Percentiles rank a stretch among this genome's conserved stretches.
Evolutionary conservation across 495 filamentous ascomycete species (phyloP).

Genomic region (Chaetomium cochliodes): DNA sequence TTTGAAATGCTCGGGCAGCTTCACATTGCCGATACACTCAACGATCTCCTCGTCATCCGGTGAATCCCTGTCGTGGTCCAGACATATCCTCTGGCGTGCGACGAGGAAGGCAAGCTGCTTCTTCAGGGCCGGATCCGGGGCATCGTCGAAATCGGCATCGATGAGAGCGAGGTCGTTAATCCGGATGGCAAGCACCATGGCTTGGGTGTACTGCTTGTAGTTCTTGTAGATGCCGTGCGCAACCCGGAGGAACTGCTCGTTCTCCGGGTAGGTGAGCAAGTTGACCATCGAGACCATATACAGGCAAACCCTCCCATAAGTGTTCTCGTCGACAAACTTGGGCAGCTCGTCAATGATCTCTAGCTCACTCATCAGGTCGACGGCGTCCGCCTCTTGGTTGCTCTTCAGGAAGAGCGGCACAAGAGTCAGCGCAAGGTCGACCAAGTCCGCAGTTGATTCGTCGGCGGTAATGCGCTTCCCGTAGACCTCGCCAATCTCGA

Average conservation of each 20-base stretch:
- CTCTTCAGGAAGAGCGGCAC: conserved; percentile 95
- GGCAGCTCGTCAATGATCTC: conserved; percentile 95
- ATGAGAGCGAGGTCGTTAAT: conserved; percentile 85
- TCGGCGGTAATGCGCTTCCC: conserved; percentile 64
- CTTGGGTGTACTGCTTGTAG: conserved; percentile 88
- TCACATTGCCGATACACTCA: conserved; percentile 83
- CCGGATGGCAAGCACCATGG: conserved; percentile 89
- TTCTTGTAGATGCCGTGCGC: conserved; percentile 89
- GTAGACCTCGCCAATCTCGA: conserved; percentile 95
- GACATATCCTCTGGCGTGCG: conserved; percentile 83
- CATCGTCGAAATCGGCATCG: conserved; percentile 71
- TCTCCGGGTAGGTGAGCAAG: conserved; percentile 93
- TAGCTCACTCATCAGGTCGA: conserved; percentile 92
- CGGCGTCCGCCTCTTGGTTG: conserved; percentile 97
- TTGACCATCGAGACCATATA: conserved; percentile 99
- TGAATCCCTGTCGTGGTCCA: conserved; percentile 62
- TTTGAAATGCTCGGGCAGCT: conserved; percentile 89
- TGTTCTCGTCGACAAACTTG: conserved; percentile 87
- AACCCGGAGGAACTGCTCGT: conserved; percentile 86
- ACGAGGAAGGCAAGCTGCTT: conserved; percentile 94
- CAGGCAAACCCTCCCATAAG: conserved; percentile 86
- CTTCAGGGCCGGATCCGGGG: conserved; percentile 76
- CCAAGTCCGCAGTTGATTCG: conserved; percentile 66
- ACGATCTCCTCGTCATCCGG: conserved; percentile 65
- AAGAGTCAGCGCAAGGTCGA: conserved; percentile 75